Evolutionary conservation across 495 filamentous ascomycete species (phyloP), one percentile per base, ranked within the genome.

Genomic region (Aspergillus sclerotiicarbonarius): DNA sequence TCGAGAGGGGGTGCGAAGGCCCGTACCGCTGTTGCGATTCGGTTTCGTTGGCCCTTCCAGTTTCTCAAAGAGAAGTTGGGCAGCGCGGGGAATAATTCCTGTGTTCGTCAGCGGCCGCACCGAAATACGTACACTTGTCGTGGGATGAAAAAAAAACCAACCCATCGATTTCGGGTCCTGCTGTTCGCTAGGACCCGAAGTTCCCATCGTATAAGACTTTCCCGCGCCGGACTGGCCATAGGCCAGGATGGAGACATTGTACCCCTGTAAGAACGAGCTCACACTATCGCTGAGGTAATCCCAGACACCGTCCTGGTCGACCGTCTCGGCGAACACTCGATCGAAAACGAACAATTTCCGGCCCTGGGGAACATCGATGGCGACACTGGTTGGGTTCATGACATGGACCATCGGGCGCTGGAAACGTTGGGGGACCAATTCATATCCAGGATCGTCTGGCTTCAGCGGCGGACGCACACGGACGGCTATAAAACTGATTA

Each of bases 151-250:
- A 9, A 7, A 3, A 41, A n/a, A 71, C 67, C 56, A 79, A 96
- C 92, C 93, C 90, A 92, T 96, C 0, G 84, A 73, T 12, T 87
- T 81, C 46, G 80, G 53, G 64, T 92, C 78, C n/a, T 77, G 80
- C 66, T 96, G 90, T 66, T 96, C 93, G 18, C 68, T 74, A 8
- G 95, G 92, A 3, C 92, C 91, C 3, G 94, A 89, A 1, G 94
- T 99, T 41, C 94, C 94, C 94, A 99, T 99, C 0, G 94, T 99
- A 70, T 97, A 98, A 1, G 94, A 99, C 75, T 99, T 99, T 65
- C 94, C 94, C n/a, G 94, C 91, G 37, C 94, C 94, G n/a, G 94
- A 99, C 77, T 99, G 94, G 63, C 94, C 94, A 65, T 99, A 99
- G 41, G 94, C 94, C 60, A 99, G 81, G 48, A 99, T 84, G 12